phyloP scores from a whole-genome alignment of 257 asterid species.

The Nicotiana noctiflora region DNA sequence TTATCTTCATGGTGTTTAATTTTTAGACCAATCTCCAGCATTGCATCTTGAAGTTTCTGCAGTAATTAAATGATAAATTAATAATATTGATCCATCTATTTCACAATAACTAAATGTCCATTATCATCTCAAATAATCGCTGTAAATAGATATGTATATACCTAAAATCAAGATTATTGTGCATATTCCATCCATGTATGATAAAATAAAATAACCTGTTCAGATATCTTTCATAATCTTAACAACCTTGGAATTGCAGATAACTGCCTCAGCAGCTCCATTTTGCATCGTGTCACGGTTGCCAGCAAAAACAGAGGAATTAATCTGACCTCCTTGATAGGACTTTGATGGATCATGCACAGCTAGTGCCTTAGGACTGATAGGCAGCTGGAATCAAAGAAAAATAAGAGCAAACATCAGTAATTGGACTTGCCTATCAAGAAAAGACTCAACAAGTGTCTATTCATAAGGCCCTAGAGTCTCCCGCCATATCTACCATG shows the following conservation, averaged over 20 bases:
- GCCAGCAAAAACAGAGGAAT: conserved; percentile 10
- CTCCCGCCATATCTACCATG: not conserved
- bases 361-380: conserved; percentile 14
- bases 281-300: conserved; percentile 19
- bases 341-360: conserved; percentile 19
- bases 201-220: not conserved
- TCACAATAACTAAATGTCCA: not conserved
- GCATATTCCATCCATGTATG: not conserved
- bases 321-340: conserved; percentile 21
- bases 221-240: not conserved
- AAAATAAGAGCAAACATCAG: conserved; percentile 14
- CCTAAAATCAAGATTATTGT: not conserved
- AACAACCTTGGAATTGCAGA: conserved; percentile 41
- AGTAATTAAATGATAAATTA: not conserved
- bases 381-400: conserved; percentile 40
- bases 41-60: conserved; percentile 65
- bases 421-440: not conserved
- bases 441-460: not conserved
- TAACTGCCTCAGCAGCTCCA: conserved; percentile 20
- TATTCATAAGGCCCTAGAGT: not conserved
- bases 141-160: not conserved
- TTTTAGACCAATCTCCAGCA: conserved; percentile 43
- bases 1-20: conserved; percentile 69
- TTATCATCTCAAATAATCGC: not conserved
- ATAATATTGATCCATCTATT: not conserved